Percentiles rank a stretch among this genome's conserved stretches.
Conservation (phyloP, 2,329 filamentous ascomycete species). For the Fusarium nurragi region DNA sequence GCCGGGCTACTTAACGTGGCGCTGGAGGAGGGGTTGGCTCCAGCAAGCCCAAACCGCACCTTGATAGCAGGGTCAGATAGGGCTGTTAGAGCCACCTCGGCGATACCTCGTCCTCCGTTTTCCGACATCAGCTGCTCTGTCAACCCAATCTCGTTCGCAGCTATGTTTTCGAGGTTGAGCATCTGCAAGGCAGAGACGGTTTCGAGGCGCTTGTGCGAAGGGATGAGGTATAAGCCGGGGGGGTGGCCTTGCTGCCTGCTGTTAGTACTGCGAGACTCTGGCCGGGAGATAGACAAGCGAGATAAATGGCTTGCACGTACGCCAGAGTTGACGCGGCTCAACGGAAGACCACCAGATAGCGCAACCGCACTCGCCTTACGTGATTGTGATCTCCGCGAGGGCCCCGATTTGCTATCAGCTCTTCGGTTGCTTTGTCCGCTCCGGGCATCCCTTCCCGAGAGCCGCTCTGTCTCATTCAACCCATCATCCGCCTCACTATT, state of each 20-base stretch:
- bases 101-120: slow-evolving; percentile 88
- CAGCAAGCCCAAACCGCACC: slow-evolving; percentile 59
- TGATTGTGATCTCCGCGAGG: slow-evolving; percentile 62
- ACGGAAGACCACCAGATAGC: slow-evolving; percentile 50
- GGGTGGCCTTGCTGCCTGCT: slow-evolving; percentile 49
- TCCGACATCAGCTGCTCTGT: slow-evolving; percentile 92
- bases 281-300: slow-evolving; percentile 45
- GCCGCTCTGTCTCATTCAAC: slow-evolving; percentile 56
- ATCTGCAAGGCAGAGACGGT: slow-evolving; percentile 81
- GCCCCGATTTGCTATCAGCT: slow-evolving; percentile 62
- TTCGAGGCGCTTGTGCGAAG: slow-evolving; percentile 67
- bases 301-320: slow-evolving; percentile 50
- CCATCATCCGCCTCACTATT: slow-evolving; percentile 79
- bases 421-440: slow-evolving; percentile 61
- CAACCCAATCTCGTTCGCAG: slow-evolving; percentile 85
- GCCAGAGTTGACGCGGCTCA: slow-evolving; percentile 60
- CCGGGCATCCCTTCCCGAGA: slow-evolving; percentile 61
- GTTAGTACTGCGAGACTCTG: slow-evolving; percentile 49
- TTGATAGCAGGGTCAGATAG: slow-evolving; percentile 70
- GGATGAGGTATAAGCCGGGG: slow-evolving; percentile 63
- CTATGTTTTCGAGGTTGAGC: slow-evolving; percentile 91
- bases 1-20: slow-evolving; percentile 50
- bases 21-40: slow-evolving; percentile 48
- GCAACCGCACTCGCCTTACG: slow-evolving; percentile 62
- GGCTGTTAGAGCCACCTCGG: slow-evolving; percentile 79